Evolutionary conservation across 2,329 filamentous ascomycete species (phyloP), one percentile per base, ranked within the genome.

Genomic region (Sporothrix phasma): DNA sequence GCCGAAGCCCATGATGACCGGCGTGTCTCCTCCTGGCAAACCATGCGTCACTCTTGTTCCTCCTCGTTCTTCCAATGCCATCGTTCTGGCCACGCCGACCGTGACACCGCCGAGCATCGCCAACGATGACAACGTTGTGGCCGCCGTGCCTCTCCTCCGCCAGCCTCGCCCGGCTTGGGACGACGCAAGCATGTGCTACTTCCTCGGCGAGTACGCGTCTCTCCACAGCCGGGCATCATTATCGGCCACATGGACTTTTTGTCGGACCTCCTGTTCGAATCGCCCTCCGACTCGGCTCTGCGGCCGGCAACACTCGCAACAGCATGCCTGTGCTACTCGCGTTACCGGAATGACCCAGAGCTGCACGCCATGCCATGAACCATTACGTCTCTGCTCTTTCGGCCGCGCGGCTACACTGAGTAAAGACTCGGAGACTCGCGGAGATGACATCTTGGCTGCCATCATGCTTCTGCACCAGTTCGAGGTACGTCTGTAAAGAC

Each of bases 391-490:
- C 41, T 22, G 54, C 54, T 3, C 54, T 59, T 19, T 26, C 24
- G 13, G 54, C 54, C 1, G 54, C 45, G 22, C 43, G 37, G 29
- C 37, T 7, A 17, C 54, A 5, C 19, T 59, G 34, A n/a, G 15
- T 1, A 43, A 59, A 17, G 37, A 39, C 22, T 39, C 37, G 3
- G 37, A 59, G 2, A n/a, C 22, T 3, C 41, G 54, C 37, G 53
- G 37, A 3, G 54, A 59, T 15, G 54, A 59, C 17, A 43, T 22
- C 5, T 13, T 59, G 54, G 54, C 54, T 22, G 37, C 54, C 13
- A 59, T 59, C 22, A 43, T 59, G 54, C 22, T 59, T 6, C 24
- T 59, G 37, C 54, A 59, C 22, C 43, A 43, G 54, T 59, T 59
- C 19, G 54, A 59, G 54, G 37, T 59, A 5, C 8, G 54, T 22